These are phyloP conservation scores for Aciculosporium take DNA, from an alignment of 2,329 filamentous ascomycete species.

Conservation along the genomic window DNA sequence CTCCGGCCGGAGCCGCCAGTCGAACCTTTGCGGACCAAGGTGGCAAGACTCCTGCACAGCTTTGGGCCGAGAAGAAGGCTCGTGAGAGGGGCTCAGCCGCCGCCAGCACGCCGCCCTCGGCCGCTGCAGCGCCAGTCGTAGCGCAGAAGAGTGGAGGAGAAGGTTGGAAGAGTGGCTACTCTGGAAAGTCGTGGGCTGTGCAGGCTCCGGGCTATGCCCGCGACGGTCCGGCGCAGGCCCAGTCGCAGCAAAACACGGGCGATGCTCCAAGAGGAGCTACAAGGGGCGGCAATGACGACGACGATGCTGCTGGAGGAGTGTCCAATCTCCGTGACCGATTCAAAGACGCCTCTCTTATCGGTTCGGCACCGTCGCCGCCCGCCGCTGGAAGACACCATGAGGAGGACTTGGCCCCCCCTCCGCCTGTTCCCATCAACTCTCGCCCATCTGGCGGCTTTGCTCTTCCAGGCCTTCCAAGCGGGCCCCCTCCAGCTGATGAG, in stretches of 20 bases:
- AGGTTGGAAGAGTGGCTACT: conserved; percentile 82
- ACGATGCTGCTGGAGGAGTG: conserved; percentile 48
- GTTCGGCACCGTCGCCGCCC: conserved; percentile 27
- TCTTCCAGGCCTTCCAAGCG: conserved; percentile 59
- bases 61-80: conserved; percentile 97
- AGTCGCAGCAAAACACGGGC: conserved; percentile 48
- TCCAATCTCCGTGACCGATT: conserved; percentile 70
- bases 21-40: conserved; percentile 88
- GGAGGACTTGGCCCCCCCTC: conserved; percentile 30
- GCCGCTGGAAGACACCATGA: conserved; percentile 19
- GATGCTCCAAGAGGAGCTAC: conserved; percentile 29
- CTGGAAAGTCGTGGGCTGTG: conserved; percentile 85
- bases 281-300: conserved; percentile 37
- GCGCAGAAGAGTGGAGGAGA: conserved; percentile 59
- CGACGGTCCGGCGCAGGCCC: conserved; percentile 33
- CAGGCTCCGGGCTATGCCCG: conserved; percentile 53
- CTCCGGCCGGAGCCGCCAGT: conserved; percentile 65
- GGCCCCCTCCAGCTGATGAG: conserved; percentile 40
- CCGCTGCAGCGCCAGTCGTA: conserved; percentile 38
- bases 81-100: conserved; percentile 46
- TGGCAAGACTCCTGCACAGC: conserved; percentile 89
- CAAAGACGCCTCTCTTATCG: conserved; percentile 60
- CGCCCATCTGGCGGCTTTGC: conserved; percentile 65
- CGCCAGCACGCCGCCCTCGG: conserved; percentile 27
- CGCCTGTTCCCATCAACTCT: conserved; percentile 39